Evolutionary conservation across 257 asterid genomes (phyloP).

Genomic region (Penstemon barbatus): DNA sequence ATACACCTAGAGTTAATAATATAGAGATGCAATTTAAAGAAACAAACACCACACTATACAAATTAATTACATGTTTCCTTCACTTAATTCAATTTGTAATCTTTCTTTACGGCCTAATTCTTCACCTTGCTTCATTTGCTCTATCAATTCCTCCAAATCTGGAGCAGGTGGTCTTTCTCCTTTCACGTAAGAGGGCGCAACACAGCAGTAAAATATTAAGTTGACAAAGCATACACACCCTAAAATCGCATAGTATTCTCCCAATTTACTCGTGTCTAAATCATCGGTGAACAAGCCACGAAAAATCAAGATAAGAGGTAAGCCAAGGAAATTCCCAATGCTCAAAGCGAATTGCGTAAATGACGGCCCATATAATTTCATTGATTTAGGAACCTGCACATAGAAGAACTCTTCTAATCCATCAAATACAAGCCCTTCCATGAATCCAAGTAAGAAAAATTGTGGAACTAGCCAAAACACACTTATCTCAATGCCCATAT

Average conservation of each 20-base stretch:
- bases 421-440: conserved; percentile 5
- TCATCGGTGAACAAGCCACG: neutral
- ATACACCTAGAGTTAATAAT: too few relatives aligned
- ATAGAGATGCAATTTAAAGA: too few relatives aligned
- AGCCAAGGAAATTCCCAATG: conserved; percentile 20
- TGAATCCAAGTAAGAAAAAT: too few relatives aligned
- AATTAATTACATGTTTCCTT: too few relatives aligned
- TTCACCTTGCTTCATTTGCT: neutral
- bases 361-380: conserved; percentile 6
- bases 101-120: neutral
- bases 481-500: neutral
- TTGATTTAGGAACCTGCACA: neutral
- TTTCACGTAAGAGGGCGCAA: conserved; percentile 4
- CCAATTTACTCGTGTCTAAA: neutral
- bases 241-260: conserved; percentile 16
- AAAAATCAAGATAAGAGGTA: neutral
- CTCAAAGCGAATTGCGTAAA: conserved; percentile 8
- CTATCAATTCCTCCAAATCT: neutral
- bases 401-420: conserved; percentile 20
- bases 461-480: too few relatives aligned
- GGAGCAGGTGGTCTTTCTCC: neutral
- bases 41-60: too few relatives aligned
- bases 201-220: neutral
- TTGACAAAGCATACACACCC: neutral
- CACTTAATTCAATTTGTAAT: neutral